Conservation (phyloP, 805 yeast genomes). For the Yamadazyma akitaensis region DNA sequence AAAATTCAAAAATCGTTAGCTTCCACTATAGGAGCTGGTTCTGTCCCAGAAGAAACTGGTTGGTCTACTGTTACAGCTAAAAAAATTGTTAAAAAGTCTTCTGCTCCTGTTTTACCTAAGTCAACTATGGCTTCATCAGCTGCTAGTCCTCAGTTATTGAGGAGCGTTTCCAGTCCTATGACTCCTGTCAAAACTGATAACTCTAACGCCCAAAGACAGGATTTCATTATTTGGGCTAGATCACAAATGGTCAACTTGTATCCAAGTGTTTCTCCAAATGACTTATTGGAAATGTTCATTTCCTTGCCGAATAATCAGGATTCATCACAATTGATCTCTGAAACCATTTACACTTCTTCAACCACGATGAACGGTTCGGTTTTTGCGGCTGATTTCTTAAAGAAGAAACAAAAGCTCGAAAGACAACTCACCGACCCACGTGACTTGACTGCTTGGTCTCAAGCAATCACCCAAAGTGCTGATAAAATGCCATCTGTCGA, state of each 20-base stretch:
- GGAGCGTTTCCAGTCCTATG: slow-evolving; percentile 33
- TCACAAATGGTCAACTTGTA: slow-evolving; percentile 63
- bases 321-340: slow-evolving; percentile 82
- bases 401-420: slow-evolving; percentile 73
- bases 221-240: slow-evolving; percentile 71
- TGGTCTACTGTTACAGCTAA: slow-evolving; percentile 49
- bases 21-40: slow-evolving; percentile 6
- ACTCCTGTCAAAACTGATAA: slow-evolving; percentile 17
- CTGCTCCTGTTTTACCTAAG: slow-evolving; percentile 13
- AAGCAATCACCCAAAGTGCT: slow-evolving; percentile 52
- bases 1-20: slow-evolving; percentile 8
- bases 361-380: slow-evolving; percentile 92
- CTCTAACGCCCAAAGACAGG: slow-evolving; percentile 40
- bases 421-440: slow-evolving; percentile 33
- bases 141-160: slow-evolving; percentile 33
- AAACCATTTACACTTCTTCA: slow-evolving; percentile 84
- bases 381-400: slow-evolving; percentile 86
- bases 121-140: slow-evolving; percentile 17
- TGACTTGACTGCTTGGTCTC: slow-evolving; percentile 63
- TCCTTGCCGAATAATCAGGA: slow-evolving; percentile 72
- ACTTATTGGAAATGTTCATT: slow-evolving; percentile 73
- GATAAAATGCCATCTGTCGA: slow-evolving; percentile 37
- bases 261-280: slow-evolving; percentile 72
- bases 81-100: slow-evolving; percentile 26
- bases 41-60: slow-evolving; percentile 23